phyloP scores from a whole-genome alignment of 169 alveolate genomes.

The Plasmodium coatneyi region DNA sequence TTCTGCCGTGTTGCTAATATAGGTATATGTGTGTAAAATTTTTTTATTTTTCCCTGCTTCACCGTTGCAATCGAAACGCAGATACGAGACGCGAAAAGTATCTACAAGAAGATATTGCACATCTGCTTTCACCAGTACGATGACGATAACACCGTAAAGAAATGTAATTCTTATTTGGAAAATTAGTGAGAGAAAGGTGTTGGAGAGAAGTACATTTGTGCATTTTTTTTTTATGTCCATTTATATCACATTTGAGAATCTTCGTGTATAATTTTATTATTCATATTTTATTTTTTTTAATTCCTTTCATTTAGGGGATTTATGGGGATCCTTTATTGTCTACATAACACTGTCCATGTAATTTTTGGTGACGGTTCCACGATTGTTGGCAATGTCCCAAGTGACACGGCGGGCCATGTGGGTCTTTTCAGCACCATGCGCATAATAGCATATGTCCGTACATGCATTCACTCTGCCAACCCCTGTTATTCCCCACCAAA shows the following conservation, averaged over 20 bases:
- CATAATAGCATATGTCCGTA: not conserved
- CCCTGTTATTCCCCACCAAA: not conserved
- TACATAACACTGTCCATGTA: constrained; percentile 61
- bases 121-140: constrained; percentile 63
- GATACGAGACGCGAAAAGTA: constrained; percentile 60
- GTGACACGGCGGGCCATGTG: not conserved
- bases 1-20: not conserved
- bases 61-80: constrained; percentile 1
- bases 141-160: constrained; percentile 52
- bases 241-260: not conserved
- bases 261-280: not conserved
- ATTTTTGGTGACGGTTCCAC: not conserved
- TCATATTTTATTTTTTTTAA: constrained; percentile 15
- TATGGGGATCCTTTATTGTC: constrained; percentile 73
- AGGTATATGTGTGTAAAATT: not conserved
- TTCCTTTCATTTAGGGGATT: constrained; percentile 32
- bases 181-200: not conserved
- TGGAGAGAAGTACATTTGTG: not conserved
- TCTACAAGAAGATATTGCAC: constrained; percentile 42
- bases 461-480: not conserved
- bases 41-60: not conserved
- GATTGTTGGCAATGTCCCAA: not conserved
- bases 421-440: not conserved
- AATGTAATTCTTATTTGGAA: constrained; percentile 21
- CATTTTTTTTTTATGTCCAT: not conserved